These are phyloP conservation scores for Komagataella pseudopastoris DNA, from an alignment of 805 yeast species.

Conservation along the genomic window DNA sequence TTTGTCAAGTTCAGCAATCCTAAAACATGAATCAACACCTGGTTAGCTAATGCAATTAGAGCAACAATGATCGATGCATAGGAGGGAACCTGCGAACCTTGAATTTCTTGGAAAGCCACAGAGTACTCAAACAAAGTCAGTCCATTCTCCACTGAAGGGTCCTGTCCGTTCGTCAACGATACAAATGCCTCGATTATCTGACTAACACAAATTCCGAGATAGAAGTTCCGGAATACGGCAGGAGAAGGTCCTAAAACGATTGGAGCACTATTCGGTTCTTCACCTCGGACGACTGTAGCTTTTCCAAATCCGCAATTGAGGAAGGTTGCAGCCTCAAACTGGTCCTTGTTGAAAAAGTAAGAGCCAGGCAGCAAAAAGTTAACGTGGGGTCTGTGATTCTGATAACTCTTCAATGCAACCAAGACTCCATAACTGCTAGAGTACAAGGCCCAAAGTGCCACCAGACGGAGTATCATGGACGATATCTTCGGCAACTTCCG, in stretches of 20 bases:
- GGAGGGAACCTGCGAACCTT: constrained; percentile 33
- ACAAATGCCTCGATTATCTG: constrained; percentile 57
- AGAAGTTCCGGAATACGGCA: constrained; percentile 43
- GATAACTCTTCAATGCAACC: constrained; percentile 14
- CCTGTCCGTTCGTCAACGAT: constrained; percentile 39
- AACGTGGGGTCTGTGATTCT: constrained; percentile 3
- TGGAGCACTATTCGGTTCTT: neutral
- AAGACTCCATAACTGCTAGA: constrained; percentile 23
- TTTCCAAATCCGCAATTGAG: constrained; percentile 12
- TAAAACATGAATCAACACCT: constrained; percentile 48
- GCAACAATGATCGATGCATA: constrained; percentile 37
- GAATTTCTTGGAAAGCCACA: constrained; percentile 62
- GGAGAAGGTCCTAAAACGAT: constrained; percentile 31
- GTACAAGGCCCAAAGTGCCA: constrained; percentile 20
- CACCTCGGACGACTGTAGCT: constrained; percentile 5
- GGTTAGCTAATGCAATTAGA: constrained; percentile 44
- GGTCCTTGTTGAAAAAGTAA: neutral
- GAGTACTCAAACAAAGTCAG: constrained; percentile 67
- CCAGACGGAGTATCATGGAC: constrained; percentile 20
- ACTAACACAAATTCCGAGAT: constrained; percentile 41
- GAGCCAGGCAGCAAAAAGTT: constrained; percentile 1
- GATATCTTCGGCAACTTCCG: constrained; percentile 18
- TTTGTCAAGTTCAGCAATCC: constrained; percentile 38
- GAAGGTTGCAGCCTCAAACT: neutral
- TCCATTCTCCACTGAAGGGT: constrained; percentile 52